Conservation (phyloP, 2,329 filamentous ascomycete genomes). For the Rasamsonia emersonii region DNA sequence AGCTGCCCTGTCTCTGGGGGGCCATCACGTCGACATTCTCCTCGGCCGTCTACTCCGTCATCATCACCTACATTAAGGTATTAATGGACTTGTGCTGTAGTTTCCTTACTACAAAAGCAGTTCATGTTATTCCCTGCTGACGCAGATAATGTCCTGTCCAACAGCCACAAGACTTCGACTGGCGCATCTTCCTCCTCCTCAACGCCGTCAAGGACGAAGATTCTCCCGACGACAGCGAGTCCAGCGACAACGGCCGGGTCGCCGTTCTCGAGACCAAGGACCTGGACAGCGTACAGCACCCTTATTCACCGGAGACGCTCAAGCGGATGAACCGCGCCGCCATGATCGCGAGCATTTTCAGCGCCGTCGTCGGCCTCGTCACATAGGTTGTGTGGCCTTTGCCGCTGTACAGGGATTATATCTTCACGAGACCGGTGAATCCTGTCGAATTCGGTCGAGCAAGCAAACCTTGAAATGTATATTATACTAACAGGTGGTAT, state of each 20-base stretch:
- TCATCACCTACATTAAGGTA: slow-evolving; percentile 18
- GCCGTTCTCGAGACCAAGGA: slow-evolving; percentile 1
- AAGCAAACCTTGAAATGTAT: too few species aligned
- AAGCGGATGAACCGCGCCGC: slow-evolving; percentile 13
- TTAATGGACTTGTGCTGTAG: too few species aligned
- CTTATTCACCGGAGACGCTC: slow-evolving; percentile 11
- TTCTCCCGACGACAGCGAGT: slow-evolving; percentile 1
- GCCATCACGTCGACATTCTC: slow-evolving; percentile 31
- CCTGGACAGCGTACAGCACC: slow-evolving; percentile 12
- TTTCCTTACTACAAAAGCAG: too few species aligned
- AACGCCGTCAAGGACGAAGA: slow-evolving; percentile 4
- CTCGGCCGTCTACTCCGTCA: slow-evolving; percentile 32
- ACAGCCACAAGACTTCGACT: slow-evolving; percentile 8
- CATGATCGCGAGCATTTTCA: slow-evolving; percentile 15
- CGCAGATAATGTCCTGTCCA: too few species aligned
- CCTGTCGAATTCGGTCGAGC: not conserved
- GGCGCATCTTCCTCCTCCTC: slow-evolving; percentile 5
- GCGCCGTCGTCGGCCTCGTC: slow-evolving; percentile 13
- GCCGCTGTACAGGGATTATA: slow-evolving; percentile 13
- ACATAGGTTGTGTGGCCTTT: slow-evolving; percentile 15
- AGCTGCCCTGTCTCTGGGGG: slow-evolving; percentile 8
- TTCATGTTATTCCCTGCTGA: too few species aligned
- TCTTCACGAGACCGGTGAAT: slow-evolving; percentile 10
- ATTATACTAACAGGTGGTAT: too few species aligned
- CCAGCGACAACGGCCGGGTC: not conserved